Evolutionary conservation across 2,329 filamentous ascomycete species (phyloP), one percentile per base, ranked within the genome.

Genomic region (Aspergillus thermomutatus): DNA sequence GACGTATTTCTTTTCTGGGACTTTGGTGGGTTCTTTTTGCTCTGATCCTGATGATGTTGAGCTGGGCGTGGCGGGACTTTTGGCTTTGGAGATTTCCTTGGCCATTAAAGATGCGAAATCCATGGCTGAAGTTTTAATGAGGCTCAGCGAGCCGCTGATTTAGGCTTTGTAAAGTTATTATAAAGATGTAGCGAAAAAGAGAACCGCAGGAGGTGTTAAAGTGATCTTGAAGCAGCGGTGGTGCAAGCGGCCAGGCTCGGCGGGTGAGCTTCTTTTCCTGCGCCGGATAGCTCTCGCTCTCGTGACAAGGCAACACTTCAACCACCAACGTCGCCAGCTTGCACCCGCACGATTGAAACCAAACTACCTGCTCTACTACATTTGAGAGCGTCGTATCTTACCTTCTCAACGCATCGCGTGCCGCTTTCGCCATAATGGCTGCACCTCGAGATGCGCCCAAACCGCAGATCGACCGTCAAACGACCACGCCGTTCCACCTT

Each of bases 101-200:
- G 90, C 87, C 91, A 99, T 96, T 49, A 99, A 80, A 37, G 91
- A 85, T 59, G 92, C 92, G 79, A 99, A 99, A 76, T 99, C 92
- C 94, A 99, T 99, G 64, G 60, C 80, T 70, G 57, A 34, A 34
- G 45, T 14, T 45, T 19, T 28, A 31, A 10, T 31, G 21, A 8
- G 6, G n/a, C 9, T 19, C 3, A 34, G 10, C 7, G 21, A n/a
- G 10, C 4, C 43, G 14, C 31, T 17, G 17, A 17, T 3, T 3
- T 23, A 25, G 8, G 4, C 3, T 3, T 43, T 0, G 2, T 3
- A 21, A 6, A 6, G 5, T 21, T 10, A 21, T n/a, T 21, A 17
- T 19, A 43, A 9, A 19, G 3, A 19, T n/a, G 19, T 7, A 45
- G 21, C 10, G 43, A 4, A 25, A 25, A 26, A 3, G 23, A 14